A percentile compares a stretch with the other conserved stretches of the same genome.
These are phyloP conservation scores for Cystobasidiaceae sp. DNA, from an alignment of 1,284 basidiomycete species.

Conservation along the genomic window DNA sequence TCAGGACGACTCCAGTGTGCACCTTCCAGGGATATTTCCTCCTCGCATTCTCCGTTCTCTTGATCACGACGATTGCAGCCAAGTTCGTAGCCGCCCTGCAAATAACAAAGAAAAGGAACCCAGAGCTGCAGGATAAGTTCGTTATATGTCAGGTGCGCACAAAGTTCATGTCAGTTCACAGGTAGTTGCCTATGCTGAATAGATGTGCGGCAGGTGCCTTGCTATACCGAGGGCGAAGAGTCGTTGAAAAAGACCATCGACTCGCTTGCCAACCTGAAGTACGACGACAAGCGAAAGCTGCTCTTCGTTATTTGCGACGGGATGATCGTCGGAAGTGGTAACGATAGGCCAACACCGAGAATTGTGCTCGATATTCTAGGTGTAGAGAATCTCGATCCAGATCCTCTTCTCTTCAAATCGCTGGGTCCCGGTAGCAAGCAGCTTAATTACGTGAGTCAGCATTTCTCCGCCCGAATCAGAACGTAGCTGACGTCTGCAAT, in stretches of 20 bases:
- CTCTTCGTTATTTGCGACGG: conserved; percentile 88
- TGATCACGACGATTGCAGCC: conserved; percentile 73
- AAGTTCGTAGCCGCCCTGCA: conserved; percentile 94
- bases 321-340: conserved; percentile 76
- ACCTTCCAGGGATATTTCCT: conserved; percentile 82
- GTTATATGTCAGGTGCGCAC: conserved; percentile 75
- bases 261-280: conserved; percentile 81
- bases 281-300: conserved; percentile 96
- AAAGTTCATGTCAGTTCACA: too few species aligned
- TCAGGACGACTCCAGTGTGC: conserved; percentile 74
- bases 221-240: conserved; percentile 96
- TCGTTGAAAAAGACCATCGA: conserved; percentile 90
- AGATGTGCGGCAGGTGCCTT: too few species aligned
- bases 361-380: conserved; percentile 97
- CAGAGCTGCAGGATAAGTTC: conserved; percentile 94
- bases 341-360: conserved; percentile 52
- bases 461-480: neutral
- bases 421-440: conserved; percentile 93
- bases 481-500: neutral
- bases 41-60: conserved; percentile 68
- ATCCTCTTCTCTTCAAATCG: conserved; percentile 87
- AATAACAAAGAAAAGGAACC: conserved; percentile 69
- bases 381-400: conserved; percentile 86
- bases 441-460: conserved; percentile 64
- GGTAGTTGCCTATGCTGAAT: too few species aligned